phyloP scores from a whole-genome alignment of 768 basidiomycete genomes.

The Agrocybe praecox region DNA sequence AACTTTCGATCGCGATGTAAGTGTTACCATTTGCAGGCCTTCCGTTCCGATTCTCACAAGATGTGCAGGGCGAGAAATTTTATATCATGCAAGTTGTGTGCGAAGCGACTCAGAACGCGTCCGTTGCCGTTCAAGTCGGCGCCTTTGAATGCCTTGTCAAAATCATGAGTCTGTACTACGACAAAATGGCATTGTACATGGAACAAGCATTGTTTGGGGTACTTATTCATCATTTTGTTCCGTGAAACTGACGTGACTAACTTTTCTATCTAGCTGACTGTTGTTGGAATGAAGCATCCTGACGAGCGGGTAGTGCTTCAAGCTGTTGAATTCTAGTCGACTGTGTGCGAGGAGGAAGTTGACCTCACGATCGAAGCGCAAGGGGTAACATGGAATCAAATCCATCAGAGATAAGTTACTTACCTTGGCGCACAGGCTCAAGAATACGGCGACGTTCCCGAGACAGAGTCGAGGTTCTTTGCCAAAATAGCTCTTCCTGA shows the following conservation, averaged over 20 bases:
- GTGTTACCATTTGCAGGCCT: conserved; percentile 24
- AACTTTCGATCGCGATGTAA: conserved; percentile 96
- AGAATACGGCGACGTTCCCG: conserved; percentile 87
- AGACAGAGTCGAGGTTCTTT: conserved; percentile 86
- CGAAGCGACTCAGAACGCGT: conserved; percentile 89
- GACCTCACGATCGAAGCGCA: conserved; percentile 90
- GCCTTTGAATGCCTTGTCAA: conserved; percentile 95
- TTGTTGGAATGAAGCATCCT: conserved; percentile 93
- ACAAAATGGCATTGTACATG: conserved; percentile 99
- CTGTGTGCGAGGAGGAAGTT: conserved; percentile 96
- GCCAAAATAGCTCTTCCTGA: conserved; percentile 95
- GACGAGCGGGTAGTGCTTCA: conserved; percentile 94
- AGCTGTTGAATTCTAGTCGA: conserved; percentile 99
- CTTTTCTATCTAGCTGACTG: conserved; percentile 68
- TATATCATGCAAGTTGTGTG: conserved; percentile 99
- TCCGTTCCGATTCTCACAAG: conserved; percentile 8
- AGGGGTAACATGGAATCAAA: conserved; percentile 56
- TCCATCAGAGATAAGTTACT: conserved; percentile 6
- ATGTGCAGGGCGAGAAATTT: conserved; percentile 92
- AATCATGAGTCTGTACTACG: conserved; percentile 98
- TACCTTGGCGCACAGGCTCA: conserved; percentile 57
- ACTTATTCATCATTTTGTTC: conserved; percentile 30
- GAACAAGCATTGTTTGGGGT: conserved; percentile 98
- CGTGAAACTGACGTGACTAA: conserved; percentile 15
- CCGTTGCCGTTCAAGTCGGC: conserved; percentile 87